A percentile compares a stretch with the other conserved stretches of the same genome.
Evolutionary conservation across 495 filamentous ascomycete genomes (phyloP).

Genomic region (Penicillium riverlandense): DNA sequence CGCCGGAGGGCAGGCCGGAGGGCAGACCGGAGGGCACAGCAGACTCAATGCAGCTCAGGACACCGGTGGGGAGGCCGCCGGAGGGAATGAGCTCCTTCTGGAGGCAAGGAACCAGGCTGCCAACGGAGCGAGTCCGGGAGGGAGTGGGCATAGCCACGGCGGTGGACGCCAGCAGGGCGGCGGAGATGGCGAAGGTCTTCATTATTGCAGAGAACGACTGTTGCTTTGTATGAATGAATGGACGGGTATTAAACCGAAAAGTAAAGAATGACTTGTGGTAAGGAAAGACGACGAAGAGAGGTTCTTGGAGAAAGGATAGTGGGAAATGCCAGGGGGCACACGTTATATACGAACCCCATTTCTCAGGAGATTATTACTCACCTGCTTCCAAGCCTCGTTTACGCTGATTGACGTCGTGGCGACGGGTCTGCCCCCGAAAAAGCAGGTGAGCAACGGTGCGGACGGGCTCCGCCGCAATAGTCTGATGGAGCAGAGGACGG

Average conservation of each 20-base stretch:
- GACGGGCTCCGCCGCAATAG: not conserved
- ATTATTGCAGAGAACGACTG: conserved; percentile 17
- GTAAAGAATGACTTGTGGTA: conserved; percentile 12
- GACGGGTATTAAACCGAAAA: conserved; percentile 16
- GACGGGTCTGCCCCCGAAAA: no score
- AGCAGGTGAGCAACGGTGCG: not conserved
- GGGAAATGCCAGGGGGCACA: conserved; percentile 3
- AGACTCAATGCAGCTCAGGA: conserved; percentile 4
- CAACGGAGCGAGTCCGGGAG: no score
- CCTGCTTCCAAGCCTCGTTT: no score
- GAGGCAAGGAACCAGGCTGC: no score
- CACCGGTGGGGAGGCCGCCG: conserved; percentile 9
- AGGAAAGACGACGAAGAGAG: conserved; percentile 10
- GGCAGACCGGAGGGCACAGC: conserved; percentile 7
- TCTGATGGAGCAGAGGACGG: not conserved
- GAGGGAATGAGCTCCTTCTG: not conserved
- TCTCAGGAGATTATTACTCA: not conserved
- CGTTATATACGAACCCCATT: conserved; percentile 10
- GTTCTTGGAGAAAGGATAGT: conserved; percentile 8
- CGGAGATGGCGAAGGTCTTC: conserved; percentile 17
- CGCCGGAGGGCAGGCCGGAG: conserved; percentile 12
- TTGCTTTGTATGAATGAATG: conserved; percentile 15
- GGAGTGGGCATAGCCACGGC: conserved; percentile 4
- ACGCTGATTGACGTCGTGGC: no score
- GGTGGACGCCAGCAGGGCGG: conserved; percentile 17